Evolutionary conservation across 768 basidiomycete species (phyloP).

Genomic region (Boletus sp.): DNA sequence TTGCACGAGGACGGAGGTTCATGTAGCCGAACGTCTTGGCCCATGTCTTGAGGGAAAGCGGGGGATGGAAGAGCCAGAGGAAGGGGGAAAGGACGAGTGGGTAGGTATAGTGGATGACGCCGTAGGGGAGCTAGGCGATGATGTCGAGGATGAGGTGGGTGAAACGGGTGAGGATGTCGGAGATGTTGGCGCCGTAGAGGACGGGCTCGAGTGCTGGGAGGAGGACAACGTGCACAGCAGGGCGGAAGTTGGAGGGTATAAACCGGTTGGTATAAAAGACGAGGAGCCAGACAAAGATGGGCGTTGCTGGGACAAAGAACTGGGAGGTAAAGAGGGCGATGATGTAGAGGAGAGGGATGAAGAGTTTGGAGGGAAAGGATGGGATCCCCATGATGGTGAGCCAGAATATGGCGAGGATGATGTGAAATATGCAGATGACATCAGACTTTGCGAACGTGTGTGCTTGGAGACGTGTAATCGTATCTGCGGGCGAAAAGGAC

Average conservation of each 20-base stretch:
- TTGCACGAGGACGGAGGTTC: slow-evolving; percentile 89
- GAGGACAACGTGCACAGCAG: slow-evolving; percentile 84
- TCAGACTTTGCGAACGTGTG: slow-evolving; percentile 60
- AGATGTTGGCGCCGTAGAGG: slow-evolving; percentile 97
- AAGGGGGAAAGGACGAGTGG: slow-evolving; percentile 86
- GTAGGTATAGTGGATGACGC: slow-evolving; percentile 82
- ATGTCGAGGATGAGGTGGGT: slow-evolving; percentile 93
- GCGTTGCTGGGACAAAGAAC: slow-evolving; percentile 86
- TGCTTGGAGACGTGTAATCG: slow-evolving; percentile 54
- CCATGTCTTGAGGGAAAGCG: slow-evolving; percentile 80
- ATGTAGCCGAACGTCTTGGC: slow-evolving; percentile 88
- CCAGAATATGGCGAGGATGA: slow-evolving; percentile 67
- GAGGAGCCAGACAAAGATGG: slow-evolving; percentile 83
- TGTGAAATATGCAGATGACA: slow-evolving; percentile 61
- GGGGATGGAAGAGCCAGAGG: slow-evolving; percentile 87
- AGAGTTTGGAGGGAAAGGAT: slow-evolving; percentile 68
- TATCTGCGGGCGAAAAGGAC: slow-evolving; percentile 69
- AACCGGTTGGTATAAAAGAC: slow-evolving; percentile 85
- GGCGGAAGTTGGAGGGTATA: slow-evolving; percentile 74
- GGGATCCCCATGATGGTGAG: slow-evolving; percentile 69
- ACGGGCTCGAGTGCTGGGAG: slow-evolving; percentile 94
- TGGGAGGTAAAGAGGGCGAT: slow-evolving; percentile 79
- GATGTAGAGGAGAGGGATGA: slow-evolving; percentile 71
- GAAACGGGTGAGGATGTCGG: too few relatives aligned
- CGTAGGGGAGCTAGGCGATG: slow-evolving; percentile 95